Evolutionary conservation across 805 yeast species (phyloP).

Genomic region (Candida argentea): DNA sequence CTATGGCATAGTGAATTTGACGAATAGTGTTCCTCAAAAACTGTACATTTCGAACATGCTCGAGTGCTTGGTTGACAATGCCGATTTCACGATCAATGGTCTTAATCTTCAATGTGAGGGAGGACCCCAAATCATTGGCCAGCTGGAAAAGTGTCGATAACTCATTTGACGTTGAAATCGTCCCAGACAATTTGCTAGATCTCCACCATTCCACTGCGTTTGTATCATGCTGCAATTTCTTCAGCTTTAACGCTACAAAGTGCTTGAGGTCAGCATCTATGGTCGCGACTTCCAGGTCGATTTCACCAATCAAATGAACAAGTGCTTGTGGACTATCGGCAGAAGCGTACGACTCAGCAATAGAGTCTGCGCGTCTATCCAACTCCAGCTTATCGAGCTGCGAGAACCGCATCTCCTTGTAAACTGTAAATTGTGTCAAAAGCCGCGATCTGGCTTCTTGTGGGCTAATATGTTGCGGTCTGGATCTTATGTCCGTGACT

Average conservation of each 20-base stretch:
- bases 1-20: slow-evolving; percentile 60
- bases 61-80: slow-evolving; percentile 50
- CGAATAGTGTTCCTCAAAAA: slow-evolving; percentile 55
- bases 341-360: slow-evolving; percentile 3
- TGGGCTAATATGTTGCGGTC: too few species aligned
- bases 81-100: slow-evolving; percentile 60
- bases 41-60: slow-evolving; percentile 57
- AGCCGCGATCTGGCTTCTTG: too few species aligned
- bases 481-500: too few species aligned
- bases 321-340: slow-evolving; percentile 22
- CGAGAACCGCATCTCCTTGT: too few species aligned
- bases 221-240: slow-evolving; percentile 26
- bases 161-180: slow-evolving; percentile 47
- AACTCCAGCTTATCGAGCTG: slow-evolving; percentile 1
- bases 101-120: slow-evolving; percentile 61
- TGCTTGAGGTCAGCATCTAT: slow-evolving; percentile 19
- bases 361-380: background rate
- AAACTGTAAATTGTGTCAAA: too few species aligned
- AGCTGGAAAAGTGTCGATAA: slow-evolving; percentile 43
- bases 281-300: slow-evolving; percentile 15
- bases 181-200: slow-evolving; percentile 48
- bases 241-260: slow-evolving; percentile 14
- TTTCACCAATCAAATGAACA: slow-evolving; percentile 13
- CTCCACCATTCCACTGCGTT: slow-evolving; percentile 48
- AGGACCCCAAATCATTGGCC: slow-evolving; percentile 56